A percentile compares a stretch with the other conserved stretches of the same genome.
Conservation (phyloP, 306 rosid species). For the Malus orientalis region DNA sequence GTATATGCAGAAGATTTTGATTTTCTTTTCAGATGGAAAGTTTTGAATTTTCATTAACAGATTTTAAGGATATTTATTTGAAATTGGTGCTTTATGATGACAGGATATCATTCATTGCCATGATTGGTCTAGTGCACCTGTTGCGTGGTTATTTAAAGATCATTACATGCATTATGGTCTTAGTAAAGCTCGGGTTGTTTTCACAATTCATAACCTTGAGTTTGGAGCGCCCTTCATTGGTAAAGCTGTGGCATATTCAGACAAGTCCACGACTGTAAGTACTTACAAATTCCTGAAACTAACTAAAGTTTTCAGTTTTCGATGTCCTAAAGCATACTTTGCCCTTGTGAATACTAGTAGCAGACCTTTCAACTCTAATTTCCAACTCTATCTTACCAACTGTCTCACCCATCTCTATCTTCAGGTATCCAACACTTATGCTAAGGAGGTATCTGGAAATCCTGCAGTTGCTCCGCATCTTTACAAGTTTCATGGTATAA, state of each 20-base stretch:
- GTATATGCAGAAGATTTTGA: not conserved
- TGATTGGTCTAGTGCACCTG: conserved; percentile 98
- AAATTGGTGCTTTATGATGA: conserved; percentile 24
- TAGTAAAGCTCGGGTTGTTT: conserved; percentile 69
- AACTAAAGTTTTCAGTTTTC: not conserved
- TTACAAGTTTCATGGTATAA: conserved; percentile 86
- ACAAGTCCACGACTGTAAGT: conserved; percentile 95
- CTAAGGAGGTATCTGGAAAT: conserved; percentile 78
- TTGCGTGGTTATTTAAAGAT: conserved; percentile 93
- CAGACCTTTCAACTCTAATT: not conserved
- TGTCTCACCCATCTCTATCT: not conserved
- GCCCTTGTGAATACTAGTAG: not conserved
- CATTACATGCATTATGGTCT: conserved; percentile 74
- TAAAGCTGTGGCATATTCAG: conserved; percentile 61
- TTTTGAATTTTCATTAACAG: not conserved
- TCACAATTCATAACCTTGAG: conserved; percentile 97
- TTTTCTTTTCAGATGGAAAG: not conserved
- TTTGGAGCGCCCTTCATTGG: conserved; percentile 68
- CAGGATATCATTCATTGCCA: conserved; percentile 99
- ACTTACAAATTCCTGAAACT: conserved; percentile 10
- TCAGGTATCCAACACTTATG: conserved; percentile 83
- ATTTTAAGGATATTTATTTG: conserved; percentile 9
- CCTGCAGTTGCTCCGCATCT: conserved; percentile 61
- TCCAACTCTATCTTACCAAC: not conserved
- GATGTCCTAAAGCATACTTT: not conserved